A percentile compares a stretch with the other conserved stretches of the same genome.
phyloP scores from a whole-genome alignment of 371 early-diverging fungal species.

The Parasitella parasitica region DNA sequence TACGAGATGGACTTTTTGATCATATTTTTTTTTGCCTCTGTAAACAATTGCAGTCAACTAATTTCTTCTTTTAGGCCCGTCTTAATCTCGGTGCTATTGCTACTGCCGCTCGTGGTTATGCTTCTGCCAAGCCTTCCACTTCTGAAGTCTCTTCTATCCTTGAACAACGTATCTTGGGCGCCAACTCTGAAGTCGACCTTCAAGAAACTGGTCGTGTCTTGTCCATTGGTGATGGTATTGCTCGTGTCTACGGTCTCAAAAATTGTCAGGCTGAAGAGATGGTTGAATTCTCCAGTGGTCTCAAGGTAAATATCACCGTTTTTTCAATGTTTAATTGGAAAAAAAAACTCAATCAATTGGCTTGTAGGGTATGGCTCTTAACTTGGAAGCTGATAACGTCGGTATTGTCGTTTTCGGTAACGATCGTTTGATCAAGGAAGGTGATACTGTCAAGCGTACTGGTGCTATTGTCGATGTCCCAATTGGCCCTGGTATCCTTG shows the following conservation, averaged over 20 bases:
- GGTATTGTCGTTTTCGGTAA: slow-evolving; percentile 99
- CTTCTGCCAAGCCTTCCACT: slow-evolving; percentile 66
- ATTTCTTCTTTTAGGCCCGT: slow-evolving; percentile 26
- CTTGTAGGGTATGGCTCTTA: slow-evolving; percentile 90
- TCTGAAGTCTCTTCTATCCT: slow-evolving; percentile 89
- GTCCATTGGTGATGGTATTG: slow-evolving; percentile 99
- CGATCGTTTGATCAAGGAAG: slow-evolving; percentile 89
- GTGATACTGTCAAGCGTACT: slow-evolving; percentile 96
- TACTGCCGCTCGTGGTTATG: slow-evolving; percentile 53
- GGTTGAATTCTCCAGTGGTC: slow-evolving; percentile 97
- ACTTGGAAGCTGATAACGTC: slow-evolving; percentile 97
- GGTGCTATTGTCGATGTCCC: slow-evolving; percentile 96
- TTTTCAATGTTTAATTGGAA: too few relatives aligned
- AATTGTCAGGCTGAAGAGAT: slow-evolving; percentile 98
- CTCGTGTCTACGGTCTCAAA: slow-evolving; percentile 96
- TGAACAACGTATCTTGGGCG: slow-evolving; percentile 91
- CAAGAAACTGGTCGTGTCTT: slow-evolving; percentile 97
- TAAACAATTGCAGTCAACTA: background rate
- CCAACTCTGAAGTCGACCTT: slow-evolving; percentile 77
- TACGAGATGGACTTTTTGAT: background rate
- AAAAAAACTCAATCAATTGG: too few relatives aligned
- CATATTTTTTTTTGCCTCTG: background rate
- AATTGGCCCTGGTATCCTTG: slow-evolving; percentile 87
- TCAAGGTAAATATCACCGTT: slow-evolving; percentile 62
- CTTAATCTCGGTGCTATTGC: slow-evolving; percentile 63